A percentile compares a stretch with the other conserved stretches of the same genome.
phyloP scores from a whole-genome alignment of 2,329 filamentous ascomycete genomes.

The Calonectria naviculata region DNA sequence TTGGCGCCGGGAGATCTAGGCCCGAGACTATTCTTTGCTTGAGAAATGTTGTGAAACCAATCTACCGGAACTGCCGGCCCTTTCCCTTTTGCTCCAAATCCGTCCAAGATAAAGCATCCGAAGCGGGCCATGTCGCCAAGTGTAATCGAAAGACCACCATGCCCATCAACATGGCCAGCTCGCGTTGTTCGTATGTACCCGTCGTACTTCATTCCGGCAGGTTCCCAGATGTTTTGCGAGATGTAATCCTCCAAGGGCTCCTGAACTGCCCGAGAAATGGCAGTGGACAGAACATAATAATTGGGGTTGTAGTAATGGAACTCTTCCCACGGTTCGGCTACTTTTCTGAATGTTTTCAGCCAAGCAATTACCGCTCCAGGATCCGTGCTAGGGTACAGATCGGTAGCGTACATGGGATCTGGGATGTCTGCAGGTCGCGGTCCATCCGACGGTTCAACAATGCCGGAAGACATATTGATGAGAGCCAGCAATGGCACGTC shows the following conservation, averaged over 20 bases:
- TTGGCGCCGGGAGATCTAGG: background rate
- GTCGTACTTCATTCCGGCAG: background rate
- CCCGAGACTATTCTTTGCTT: background rate
- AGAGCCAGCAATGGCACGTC: background rate
- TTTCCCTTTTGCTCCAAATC: background rate
- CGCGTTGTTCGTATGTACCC: background rate
- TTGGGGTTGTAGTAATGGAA: constrained; percentile 2
- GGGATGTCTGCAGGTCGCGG: background rate
- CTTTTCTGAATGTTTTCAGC: background rate
- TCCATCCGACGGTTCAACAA: background rate
- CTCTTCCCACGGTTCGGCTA: background rate
- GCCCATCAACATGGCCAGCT: background rate
- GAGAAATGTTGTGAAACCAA: background rate
- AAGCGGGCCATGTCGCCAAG: background rate
- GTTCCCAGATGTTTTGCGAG: background rate
- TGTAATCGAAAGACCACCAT: background rate
- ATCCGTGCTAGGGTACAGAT: background rate
- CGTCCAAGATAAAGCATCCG: background rate
- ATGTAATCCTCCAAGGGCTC: background rate
- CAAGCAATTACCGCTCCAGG: background rate
- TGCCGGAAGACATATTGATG: background rate
- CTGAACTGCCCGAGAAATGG: background rate
- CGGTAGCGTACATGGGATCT: background rate
- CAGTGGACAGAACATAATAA: background rate
- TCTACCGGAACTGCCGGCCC: background rate